Conservation (phyloP, 169 alveolate species). For the Plasmodium sp. region DNA sequence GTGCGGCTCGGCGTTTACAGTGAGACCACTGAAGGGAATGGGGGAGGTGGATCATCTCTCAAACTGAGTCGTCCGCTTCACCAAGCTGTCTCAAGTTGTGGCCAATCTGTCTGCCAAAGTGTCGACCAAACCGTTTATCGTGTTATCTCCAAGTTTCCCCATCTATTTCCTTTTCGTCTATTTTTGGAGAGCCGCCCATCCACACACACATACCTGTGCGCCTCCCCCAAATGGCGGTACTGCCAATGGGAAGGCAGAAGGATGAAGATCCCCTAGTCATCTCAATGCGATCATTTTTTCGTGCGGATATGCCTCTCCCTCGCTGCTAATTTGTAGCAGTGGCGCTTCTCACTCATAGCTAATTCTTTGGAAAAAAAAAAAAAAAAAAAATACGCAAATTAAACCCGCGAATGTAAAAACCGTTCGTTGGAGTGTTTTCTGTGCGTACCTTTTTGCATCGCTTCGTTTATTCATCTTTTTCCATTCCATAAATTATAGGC, state of each 20-base stretch:
- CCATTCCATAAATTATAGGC: background rate
- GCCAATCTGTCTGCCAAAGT: background rate
- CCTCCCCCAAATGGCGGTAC: background rate
- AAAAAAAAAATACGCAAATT: background rate
- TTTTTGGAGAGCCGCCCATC: background rate
- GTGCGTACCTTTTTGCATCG: background rate
- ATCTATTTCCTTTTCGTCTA: background rate
- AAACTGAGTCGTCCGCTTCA: background rate
- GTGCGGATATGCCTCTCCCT: background rate
- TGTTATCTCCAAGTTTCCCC: background rate
- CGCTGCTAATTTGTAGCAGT: background rate
- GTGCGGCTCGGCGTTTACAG: background rate
- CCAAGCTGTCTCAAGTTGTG: background rate
- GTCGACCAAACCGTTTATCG: background rate
- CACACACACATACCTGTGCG: background rate
- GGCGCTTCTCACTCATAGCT: background rate
- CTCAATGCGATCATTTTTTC: background rate
- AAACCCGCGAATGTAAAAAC: background rate
- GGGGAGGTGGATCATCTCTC: background rate
- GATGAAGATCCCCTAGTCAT: background rate
- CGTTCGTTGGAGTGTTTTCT: background rate
- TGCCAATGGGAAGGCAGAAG: background rate
- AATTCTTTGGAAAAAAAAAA: background rate
- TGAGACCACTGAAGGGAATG: background rate
- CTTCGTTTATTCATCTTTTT: background rate